Base-by-base conservation (phyloP, 2,329 filamentous ascomycete species). In the Xylariaceae sp. region DNA sequence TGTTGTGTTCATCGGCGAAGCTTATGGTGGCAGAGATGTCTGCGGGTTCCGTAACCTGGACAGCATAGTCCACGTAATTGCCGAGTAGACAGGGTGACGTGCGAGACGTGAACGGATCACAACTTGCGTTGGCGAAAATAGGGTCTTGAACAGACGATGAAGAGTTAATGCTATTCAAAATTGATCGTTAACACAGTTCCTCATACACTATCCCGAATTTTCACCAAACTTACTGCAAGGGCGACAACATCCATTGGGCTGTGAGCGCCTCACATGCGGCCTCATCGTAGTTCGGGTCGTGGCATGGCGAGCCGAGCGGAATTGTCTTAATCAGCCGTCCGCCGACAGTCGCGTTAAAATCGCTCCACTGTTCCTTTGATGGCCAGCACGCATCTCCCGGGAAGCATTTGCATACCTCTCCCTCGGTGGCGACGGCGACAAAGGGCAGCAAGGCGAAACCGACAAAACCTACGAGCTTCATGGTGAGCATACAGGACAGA, bases 1-100 rank as follows among this genome's bases (percentile, higher is more conserved):
- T 59, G 47, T 72, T 72, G n/a, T 68, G 32, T n/a, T 36, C 32
- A 36, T 36, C 32, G 10, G 32, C 32, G 15, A 36, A 26, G 2
- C 53, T 52, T 1, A 71, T 45, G 0, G 58, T 60, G 0, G 53
- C 58, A 21, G 54, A 34, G 2, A 67, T 55, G 21, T 63, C 62
- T 7, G 32, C 32, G 2, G 56, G 56, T 2, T 46, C 56, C 1
- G 56, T 62, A 1, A 63, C 65, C 16, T 67, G 66, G 26, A 67
- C 58, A 8, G 58, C 54, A 41, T 67, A 69, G 8, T 29, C 22
- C 8, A 26, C 41, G 30, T 52, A 56, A 29, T 49, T 50, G 1
- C 57, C 57, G 6, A 47, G 32, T 2, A 15, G 19, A 15, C 49
- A 52, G 12, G 49, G 19, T 7, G 13, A 15, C 6, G 15, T 16